Conservation (phyloP, 768 basidiomycete genomes). For the Lentinula lateritia region DNA sequence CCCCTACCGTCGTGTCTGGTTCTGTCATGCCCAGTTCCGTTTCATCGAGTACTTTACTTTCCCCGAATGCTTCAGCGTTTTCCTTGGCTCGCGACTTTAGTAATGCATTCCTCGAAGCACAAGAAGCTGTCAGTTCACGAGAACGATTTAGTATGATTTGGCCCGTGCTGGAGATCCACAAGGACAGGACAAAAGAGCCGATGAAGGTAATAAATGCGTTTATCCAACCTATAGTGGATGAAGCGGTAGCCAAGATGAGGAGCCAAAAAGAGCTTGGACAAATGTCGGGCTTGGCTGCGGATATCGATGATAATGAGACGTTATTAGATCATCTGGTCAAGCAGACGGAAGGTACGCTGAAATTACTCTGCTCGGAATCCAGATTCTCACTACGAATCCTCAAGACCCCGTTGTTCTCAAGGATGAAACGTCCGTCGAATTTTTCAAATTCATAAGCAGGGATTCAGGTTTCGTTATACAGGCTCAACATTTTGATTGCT, state of each 20-base stretch:
- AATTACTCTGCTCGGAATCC: not conserved
- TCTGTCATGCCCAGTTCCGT: constrained; percentile 15
- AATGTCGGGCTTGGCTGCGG: constrained; percentile 22
- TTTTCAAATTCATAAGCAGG: not conserved
- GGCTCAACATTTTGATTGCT: constrained; percentile 43
- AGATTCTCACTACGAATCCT: not conserved
- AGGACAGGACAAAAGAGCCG: constrained; percentile 38
- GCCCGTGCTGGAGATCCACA: constrained; percentile 46
- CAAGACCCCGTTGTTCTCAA: constrained; percentile 40
- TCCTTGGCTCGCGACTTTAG: constrained; percentile 36
- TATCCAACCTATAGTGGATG: constrained; percentile 46
- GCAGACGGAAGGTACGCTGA: constrained; percentile 33
- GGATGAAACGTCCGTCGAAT: constrained; percentile 26
- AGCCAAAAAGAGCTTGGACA: constrained; percentile 9
- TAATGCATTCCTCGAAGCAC: constrained; percentile 42
- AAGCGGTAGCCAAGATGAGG: constrained; percentile 41
- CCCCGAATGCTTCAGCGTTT: constrained; percentile 4
- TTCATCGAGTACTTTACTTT: constrained; percentile 9
- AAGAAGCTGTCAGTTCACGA: constrained; percentile 36
- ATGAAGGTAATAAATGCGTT: constrained; percentile 52
- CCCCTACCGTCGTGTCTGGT: not conserved
- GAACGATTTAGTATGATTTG: constrained; percentile 43
- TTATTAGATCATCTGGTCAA: constrained; percentile 53
- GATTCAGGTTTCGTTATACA: constrained; percentile 7
- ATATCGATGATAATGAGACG: constrained; percentile 37